Evolutionary conservation across 2,329 filamentous ascomycete genomes (phyloP), one percentile per base, ranked within the genome.

Genomic region (Drechslera avenae): DNA sequence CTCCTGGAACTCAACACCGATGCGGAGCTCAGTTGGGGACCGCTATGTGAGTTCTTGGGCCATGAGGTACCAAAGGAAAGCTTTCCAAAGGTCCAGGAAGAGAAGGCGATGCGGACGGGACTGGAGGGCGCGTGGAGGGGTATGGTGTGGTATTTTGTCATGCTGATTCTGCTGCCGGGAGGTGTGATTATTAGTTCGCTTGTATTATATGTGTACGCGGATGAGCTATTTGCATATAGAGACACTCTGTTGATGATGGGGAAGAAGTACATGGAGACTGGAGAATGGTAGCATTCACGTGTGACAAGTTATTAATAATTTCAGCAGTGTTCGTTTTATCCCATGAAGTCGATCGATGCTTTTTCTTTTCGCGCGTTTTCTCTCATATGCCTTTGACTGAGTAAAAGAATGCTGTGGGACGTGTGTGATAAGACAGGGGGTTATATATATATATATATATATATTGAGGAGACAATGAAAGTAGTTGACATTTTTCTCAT

Each of bases 1-100:
- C 36, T 72, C 21, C 45, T 73, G 14, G 67, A 72, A 35, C 54
- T 70, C 21, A 57, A 63, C n/a, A 54, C 60, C 2, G 59, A 65
- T 18, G 46, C 45, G 13, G 47, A 54, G 1, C 2, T 42, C 17
- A 55, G 41, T 3, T 73, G 69, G 69, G 54, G 59, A n/a, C 52
- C 59, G 17, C 42, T 73, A 16, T 72, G 68, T 44, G 39, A 50
- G 2, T 72, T 72, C 39, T 40, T 73, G 32, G 65, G 56, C 1
- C 34, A 52, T 6, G 44, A 61, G 21, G 57, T 64, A 8, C 66
- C 62, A 1, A 52, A 64, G 17, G 50, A 46, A 6, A 19, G 33
- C 30, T 71, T 56, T 50, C 68, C 68, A 8, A 37, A 21, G 17
- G 31, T 62, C 37, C 51, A 57, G 9, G 67, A 71, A 44, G 59